phyloP scores from a whole-genome alignment of 441 rosid genomes.

The Pelargonium cotyledonis region DNA sequence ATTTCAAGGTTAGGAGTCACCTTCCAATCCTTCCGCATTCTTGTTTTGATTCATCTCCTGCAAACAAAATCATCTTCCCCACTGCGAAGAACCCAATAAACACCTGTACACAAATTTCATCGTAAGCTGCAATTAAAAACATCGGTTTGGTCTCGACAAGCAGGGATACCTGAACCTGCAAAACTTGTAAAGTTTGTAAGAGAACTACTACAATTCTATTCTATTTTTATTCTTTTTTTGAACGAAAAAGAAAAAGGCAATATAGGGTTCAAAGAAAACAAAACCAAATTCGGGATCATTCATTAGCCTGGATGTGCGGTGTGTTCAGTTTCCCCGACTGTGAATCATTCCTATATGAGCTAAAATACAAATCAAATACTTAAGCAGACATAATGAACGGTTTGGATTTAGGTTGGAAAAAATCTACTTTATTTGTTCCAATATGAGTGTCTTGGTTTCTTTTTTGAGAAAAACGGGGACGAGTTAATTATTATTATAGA shows the following conservation, averaged over 20 bases:
- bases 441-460: no score
- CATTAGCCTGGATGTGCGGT: conserved; percentile 24
- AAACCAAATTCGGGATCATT: conserved; percentile 27
- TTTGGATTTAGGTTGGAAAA: no score
- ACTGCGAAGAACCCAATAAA: conserved; percentile 11
- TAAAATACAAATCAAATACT: background rate
- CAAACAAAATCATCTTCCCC: conserved; percentile 5
- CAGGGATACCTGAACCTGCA: conserved; percentile 55
- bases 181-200: conserved; percentile 23
- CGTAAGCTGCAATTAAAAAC: conserved; percentile 21
- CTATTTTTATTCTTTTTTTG: background rate
- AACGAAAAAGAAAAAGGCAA: background rate
- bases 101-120: conserved; percentile 32
- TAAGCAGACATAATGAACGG: conserved; percentile 7
- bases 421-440: no score
- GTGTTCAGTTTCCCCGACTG: conserved; percentile 28
- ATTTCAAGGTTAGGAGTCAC: no score
- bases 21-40: background rate
- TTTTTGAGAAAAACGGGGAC: background rate
- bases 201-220: background rate
- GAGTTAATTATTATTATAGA: background rate
- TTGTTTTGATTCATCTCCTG: background rate
- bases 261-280: conserved; percentile 14
- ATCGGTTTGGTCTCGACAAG: conserved; percentile 19
- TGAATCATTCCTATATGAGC: conserved; percentile 7